Evolutionary conservation across 371 early-diverging fungal species (phyloP), one percentile per base, ranked within the genome.

Genomic region (Fennellomyces sp.): DNA sequence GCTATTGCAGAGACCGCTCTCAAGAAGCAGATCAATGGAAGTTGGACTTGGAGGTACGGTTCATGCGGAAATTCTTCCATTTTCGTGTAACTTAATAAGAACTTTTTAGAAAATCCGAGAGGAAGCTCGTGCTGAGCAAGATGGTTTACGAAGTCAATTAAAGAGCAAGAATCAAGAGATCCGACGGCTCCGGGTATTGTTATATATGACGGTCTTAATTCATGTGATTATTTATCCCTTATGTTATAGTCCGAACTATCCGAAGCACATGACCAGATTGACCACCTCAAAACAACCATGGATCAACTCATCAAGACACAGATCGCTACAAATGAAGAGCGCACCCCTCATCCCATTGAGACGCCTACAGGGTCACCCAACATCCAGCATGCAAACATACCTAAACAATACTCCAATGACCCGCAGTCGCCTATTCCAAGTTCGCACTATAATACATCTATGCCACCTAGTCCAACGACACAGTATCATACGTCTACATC

Each of bases 221-320:
- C 11, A n/a, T n/a, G 23, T 25, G 15, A 10, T 25, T 5, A 21
- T 31, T 30, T 2, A 21, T 35, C 25, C 17, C 39, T 29, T 42
- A 5, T 31, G 5, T 54, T 52, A 11, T 58, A 69, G 72, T 21
- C 35, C 3, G 68, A 78, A 19, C 53, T 75, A 1, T 60, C 62
- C 8, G 63, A 67, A 45, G 60, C 75, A 0, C 65, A 72, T 52
- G 49, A 66, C 2, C 73, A 78, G 35, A 70, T 78, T 3, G 53
- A 63, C 23, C 58, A 65, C 0, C 55, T 78, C 10, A 58, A 70
- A 30, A 68, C 67, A 8, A 78, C 75, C 5, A 74, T 78, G 70
- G 78, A 78, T 17, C 72, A 70, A 54, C 29, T 78, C 28, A 35
- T 78, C 8, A 60, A 65, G 29, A 60, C 69, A 38, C 70, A 76